Conservation (phyloP, 768 basidiomycete species). For the Psilocybe cyanescens region DNA sequence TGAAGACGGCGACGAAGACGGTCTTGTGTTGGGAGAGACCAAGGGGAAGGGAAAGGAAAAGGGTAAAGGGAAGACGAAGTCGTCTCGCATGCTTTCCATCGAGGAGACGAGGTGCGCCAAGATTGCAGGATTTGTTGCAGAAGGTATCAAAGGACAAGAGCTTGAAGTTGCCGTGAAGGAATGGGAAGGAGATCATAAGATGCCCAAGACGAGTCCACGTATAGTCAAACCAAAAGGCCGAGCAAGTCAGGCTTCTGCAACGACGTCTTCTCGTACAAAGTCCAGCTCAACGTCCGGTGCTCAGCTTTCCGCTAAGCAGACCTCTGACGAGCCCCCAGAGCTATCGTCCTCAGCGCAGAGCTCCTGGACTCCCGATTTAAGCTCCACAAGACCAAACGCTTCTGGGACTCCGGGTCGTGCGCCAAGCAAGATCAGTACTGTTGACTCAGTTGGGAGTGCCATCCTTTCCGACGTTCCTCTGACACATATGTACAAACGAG, state of each 20-base stretch:
- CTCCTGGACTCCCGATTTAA: conserved; percentile 5
- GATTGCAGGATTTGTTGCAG: conserved; percentile 67
- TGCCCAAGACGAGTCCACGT: conserved; percentile 16
- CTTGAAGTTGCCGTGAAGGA: conserved; percentile 66
- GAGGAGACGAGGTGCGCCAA: conserved; percentile 64
- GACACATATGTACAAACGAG: conserved; percentile 69
- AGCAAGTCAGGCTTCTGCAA: conserved; percentile 4
- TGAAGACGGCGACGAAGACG: conserved; percentile 24
- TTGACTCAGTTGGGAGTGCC: conserved; percentile 14
- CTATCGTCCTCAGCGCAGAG: conserved; percentile 9
- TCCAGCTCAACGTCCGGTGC: conserved; percentile 9
- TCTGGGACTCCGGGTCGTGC: neutral
- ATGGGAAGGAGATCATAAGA: conserved; percentile 49
- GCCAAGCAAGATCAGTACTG: neutral
- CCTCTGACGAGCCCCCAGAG: conserved; percentile 1
- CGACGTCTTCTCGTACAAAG: conserved; percentile 10
- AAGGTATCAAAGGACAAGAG: conserved; percentile 67
- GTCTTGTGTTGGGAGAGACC: neutral
- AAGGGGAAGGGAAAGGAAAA: conserved; percentile 30
- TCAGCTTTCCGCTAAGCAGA: conserved; percentile 1
- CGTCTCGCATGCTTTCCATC: conserved; percentile 24
- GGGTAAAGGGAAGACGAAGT: conserved; percentile 22
- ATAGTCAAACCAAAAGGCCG: conserved; percentile 18
- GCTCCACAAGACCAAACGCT: neutral
- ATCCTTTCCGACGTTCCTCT: conserved; percentile 51